Conservation (phyloP, 2,329 filamentous ascomycete genomes). For the Claviceps quebecensis region DNA sequence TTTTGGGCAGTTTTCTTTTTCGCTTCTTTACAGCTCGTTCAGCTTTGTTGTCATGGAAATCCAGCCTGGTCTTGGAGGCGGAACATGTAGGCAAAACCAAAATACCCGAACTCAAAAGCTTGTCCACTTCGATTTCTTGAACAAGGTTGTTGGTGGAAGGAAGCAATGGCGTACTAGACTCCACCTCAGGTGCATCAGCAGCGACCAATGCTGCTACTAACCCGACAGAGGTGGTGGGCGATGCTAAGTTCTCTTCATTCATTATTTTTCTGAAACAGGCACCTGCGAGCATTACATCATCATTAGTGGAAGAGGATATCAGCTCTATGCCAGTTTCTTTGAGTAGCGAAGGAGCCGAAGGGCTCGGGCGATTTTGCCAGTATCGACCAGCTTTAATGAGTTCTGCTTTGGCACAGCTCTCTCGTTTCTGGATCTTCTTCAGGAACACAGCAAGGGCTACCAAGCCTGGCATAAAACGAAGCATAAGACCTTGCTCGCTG, state of each 20-base stretch:
- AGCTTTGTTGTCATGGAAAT: constrained; percentile 20
- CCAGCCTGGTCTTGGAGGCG: constrained; percentile 33
- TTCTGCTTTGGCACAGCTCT: constrained; percentile 55
- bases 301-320: constrained; percentile 55
- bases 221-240: constrained; percentile 62
- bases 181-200: constrained; percentile 39
- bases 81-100: constrained; percentile 22
- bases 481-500: constrained; percentile 44
- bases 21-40: constrained; percentile 38
- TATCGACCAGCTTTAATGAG: constrained; percentile 67
- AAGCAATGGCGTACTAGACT: constrained; percentile 40
- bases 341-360: constrained; percentile 47
- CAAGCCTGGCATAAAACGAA: constrained; percentile 72
- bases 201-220: constrained; percentile 72
- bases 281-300: constrained; percentile 56
- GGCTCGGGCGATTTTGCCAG: constrained; percentile 51
- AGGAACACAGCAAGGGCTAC: constrained; percentile 68
- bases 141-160: constrained; percentile 50
- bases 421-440: constrained; percentile 63
- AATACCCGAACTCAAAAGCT: constrained; percentile 55
- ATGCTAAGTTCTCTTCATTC: constrained; percentile 48
- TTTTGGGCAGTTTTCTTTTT: constrained; percentile 53
- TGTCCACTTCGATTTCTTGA: constrained; percentile 42
- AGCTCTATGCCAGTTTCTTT: constrained; percentile 73
- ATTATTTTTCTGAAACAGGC: constrained; percentile 70